Evolutionary conservation across 2,329 filamentous ascomycete genomes (phyloP), one percentile per base, ranked within the genome.

Genomic region (Phoma sp.): DNA sequence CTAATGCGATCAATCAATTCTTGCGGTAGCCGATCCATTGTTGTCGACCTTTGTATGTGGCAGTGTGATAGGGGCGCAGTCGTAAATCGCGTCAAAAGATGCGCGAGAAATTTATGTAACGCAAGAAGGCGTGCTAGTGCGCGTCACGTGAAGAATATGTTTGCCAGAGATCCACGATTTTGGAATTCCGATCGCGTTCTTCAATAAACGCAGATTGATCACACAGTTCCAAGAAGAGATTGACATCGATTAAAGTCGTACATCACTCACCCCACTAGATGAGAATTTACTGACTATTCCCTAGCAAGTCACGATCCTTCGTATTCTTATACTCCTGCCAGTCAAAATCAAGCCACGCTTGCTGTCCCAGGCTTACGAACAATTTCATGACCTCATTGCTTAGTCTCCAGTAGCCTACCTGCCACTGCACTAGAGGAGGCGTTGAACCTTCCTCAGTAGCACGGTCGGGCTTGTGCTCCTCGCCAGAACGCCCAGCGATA

Each of bases 381-480:
- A 59, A 24, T 45, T 30, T 43, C 53, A 57, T 51, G 14, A 48
- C 39, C 7, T 57, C 27, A 13, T 57, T 25, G 30, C 53, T 59
- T 24, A 53, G 57, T 49, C 49, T 54, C 53, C 53, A 59, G 14
- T 54, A 46, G 27, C 57, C 57, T 35, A 59, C 40, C 49, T 51
- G 57, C 57, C 53, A 59, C 49, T 59, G 43, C 49, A 57, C 57
- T 11, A 59, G 49, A 29, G 54, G 53, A 30, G 35, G 38, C 48
- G 22, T 51, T 38, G 29, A 25, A n/a, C n/a, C n/a, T 51, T 37
- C 41, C 37, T 43, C 47, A 58, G 41, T 33, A 50, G 23, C 42
- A 50, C 37, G 47, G 11, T 39, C 32, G 9, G 27, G 3, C 8
- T 22, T 47, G 7, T 35, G 52, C 44, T 11, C 38, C 9, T 52